These are phyloP conservation scores for Fusarium praegraminearum DNA, from an alignment of 2,329 filamentous ascomycete species.

Conservation along the genomic window DNA sequence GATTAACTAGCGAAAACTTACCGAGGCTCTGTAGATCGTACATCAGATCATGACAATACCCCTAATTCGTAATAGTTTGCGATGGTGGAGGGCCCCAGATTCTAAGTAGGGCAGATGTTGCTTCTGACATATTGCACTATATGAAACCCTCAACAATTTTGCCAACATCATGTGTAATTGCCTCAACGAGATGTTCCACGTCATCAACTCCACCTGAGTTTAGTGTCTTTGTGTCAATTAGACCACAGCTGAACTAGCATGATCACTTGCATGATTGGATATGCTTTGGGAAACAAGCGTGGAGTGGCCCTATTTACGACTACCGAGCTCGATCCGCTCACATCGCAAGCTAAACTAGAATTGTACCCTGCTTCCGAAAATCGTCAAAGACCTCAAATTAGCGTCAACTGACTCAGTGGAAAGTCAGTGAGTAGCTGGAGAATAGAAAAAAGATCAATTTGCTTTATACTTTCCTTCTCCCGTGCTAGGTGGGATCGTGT, in stretches of 20 bases:
- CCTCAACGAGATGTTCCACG: background rate
- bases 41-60: background rate
- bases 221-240: background rate
- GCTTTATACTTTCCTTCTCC: background rate
- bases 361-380: background rate
- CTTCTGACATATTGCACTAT: background rate
- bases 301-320: background rate
- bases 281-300: background rate
- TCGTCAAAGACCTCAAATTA: background rate
- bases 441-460: too few relatives aligned
- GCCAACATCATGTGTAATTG: background rate
- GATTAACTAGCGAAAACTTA: background rate
- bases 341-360: background rate
- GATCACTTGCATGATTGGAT: background rate
- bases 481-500: accelerated
- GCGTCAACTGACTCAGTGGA: background rate
- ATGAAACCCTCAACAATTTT: background rate
- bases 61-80: background rate
- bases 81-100: background rate
- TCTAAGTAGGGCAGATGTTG: background rate
- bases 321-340: background rate
- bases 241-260: background rate
- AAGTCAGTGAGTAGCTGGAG: background rate
- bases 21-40: background rate
- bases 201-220: background rate